Base-by-base conservation (phyloP, 805 yeast genomes). In the Helenozyma baotianmanensis region DNA sequence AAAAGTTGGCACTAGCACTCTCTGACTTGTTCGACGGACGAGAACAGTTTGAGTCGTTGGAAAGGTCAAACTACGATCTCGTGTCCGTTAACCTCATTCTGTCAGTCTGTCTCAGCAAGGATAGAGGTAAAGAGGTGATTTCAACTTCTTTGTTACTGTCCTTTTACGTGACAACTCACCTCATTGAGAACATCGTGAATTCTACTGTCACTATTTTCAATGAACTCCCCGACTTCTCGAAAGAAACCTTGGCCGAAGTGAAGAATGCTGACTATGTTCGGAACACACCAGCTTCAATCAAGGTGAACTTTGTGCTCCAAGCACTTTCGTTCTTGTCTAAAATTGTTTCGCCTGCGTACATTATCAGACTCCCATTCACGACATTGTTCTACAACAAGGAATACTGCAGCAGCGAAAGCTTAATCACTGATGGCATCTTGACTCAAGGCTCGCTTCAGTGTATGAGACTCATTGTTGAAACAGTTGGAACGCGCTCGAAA, bases 81-180 rank as follows among this genome's bases (percentile, higher is more conserved):
- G 65, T 67, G 3, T 27, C 63, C 4, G 36, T 61, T 6, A 59
- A 68, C 35, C 54, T 67, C 24, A 54, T 62, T 36, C 23, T 53
- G 49, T 56, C 54, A 30, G 44, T 58, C 3, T 30, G 38, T 9
- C 24, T 33, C 47, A 27, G 47, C 50, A 29, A 51, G 44, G 43
- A 54, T 46, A 31, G 60, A 45, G 34, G 45, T 12, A 49, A 36
- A 18, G 47, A 46, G 11, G 19, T 51, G 39, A 26, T 67, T 4
- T 65, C 62, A 22, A 63, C 74, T 0, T 47, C 73, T 0, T 53
- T 74, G 40, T 54, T 61, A 2, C 62, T 78, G 15, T 50, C 70
- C n/a, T 66, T 79, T 27, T 58, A 78, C 35, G 80, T 78, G 13
- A 17, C 35, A 2, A 41, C 45, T 4, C 24, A 25, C 15, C 26